These are phyloP conservation scores for Hypoxylon sp. DNA, from an alignment of 2,329 filamentous ascomycete genomes.

Conservation along the genomic window DNA sequence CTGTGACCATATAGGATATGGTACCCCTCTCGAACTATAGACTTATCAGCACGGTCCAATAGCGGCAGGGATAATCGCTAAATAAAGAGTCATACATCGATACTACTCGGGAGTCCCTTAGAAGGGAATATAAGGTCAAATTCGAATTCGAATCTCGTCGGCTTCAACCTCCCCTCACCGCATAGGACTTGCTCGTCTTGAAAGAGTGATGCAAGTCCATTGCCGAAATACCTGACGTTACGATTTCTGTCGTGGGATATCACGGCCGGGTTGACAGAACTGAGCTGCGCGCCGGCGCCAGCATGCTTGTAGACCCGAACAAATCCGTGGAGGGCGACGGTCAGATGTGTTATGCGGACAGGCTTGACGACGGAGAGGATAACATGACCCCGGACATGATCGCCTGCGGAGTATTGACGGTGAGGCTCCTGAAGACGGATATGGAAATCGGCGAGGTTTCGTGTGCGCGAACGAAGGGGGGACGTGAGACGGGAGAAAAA, in stretches of 20 bases:
- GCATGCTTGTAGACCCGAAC: slow-evolving; percentile 83
- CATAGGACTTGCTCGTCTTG: slow-evolving; percentile 85
- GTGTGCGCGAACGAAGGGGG: slow-evolving; percentile 66
- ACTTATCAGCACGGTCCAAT: slow-evolving; percentile 26
- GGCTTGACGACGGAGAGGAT: slow-evolving; percentile 80
- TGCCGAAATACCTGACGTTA: slow-evolving; percentile 74
- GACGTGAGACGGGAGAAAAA: slow-evolving; percentile 68
- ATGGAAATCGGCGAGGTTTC: slow-evolving; percentile 82
- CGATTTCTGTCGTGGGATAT: slow-evolving; percentile 54
- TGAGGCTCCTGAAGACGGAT: slow-evolving; percentile 83
- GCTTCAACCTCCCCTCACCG: slow-evolving; percentile 80
- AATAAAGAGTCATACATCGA: slow-evolving; percentile 76
- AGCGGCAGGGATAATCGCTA: background rate
- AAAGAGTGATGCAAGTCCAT: slow-evolving; percentile 84
- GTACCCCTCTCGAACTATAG: slow-evolving; percentile 92
- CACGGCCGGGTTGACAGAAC: slow-evolving; percentile 58
- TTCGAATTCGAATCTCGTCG: slow-evolving; percentile 83
- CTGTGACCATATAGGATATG: slow-evolving; percentile 90
- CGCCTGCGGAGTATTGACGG: slow-evolving; percentile 80
- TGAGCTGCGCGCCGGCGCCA: slow-evolving; percentile 65
- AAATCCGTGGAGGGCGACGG: slow-evolving; percentile 81
- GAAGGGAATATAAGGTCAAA: slow-evolving; percentile 79
- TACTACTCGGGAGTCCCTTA: slow-evolving; percentile 85
- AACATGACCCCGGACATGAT: slow-evolving; percentile 79
- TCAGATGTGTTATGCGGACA: slow-evolving; percentile 82